Evolutionary conservation across 345 rosid genomes (phyloP), one percentile per base, ranked within the genome.

Genomic region (sweet orange (Citrus sinensis)): DNA sequence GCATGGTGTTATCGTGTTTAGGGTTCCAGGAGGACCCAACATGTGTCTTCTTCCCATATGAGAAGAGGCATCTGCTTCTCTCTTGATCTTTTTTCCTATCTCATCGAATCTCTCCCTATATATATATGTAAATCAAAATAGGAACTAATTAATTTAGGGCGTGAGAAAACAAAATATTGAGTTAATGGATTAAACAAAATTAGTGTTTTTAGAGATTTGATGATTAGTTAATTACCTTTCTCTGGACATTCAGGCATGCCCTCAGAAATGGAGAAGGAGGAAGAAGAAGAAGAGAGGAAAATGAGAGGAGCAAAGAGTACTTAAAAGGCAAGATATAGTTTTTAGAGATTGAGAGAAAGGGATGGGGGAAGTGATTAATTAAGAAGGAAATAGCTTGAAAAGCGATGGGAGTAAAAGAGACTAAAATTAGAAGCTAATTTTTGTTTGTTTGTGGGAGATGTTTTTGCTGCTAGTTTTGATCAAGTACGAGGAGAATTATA

Each of bases 211-310:
- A 11, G 7, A 19, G 22, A 54, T 24, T 8, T 20, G 34, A 13
- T 46, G 19, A 24, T 62, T 25, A 69, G 14, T 39, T 25, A 19
- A 70, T 76, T 86, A 95, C 98, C 99, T 93, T 91, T 93, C 94
- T 87, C 92, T 90, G 90, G 95, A 93, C 97, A 93, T 93, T 90
- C 92, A 95, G 89, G 96, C 97, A 93, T 93, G 92, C 97, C 89
- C 89, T 87, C 85, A 35, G 35, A 42, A 83, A 80, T 70, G 65
- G 22, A 75, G 79, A 32, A 49, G 78, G 58, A 74, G 66, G 58
- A 46, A 9, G 17, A 13, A 11, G 34, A 54, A 54, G 58, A 54
- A 54, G 22, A 75, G 78, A 42, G 49, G 78, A 56, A 77, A 60
- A 70, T 79, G 73, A 71, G 73, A 67, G 85, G 76, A 75, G 81